Base-by-base conservation (phyloP, 495 filamentous ascomycete genomes). In the Penicillium verhagenii region DNA sequence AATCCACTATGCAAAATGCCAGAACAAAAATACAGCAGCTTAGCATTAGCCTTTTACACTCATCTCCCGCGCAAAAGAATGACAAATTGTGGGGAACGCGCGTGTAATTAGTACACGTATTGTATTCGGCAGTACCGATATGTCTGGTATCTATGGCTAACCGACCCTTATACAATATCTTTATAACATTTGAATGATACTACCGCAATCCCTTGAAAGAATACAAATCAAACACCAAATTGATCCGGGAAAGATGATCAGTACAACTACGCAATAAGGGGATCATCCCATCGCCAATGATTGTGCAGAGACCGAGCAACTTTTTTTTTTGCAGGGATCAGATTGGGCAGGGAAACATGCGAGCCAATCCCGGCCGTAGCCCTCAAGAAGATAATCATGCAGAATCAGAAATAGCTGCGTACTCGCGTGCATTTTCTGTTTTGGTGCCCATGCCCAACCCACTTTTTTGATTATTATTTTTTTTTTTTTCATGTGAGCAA, bases 341-440 rank as follows among this genome's bases (percentile, higher is more conserved):
- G 26, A 45, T 54, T 54, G 52, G 52, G 52, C 40, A 53, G 28
- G 26, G 29, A 31, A 26, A 21, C 42, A 26, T 53, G 40, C 20
- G 28, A 53, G 40, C 52, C 52, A 54, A 54, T 54, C 52, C 54
- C 23, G 13, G 6, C 10, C 37, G 7, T 35, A n/a, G 45, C 16
- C 39, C 38, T 20, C 1, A 16, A 47, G 3, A 38, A 23, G 38
- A 56, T 50, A 53, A 47, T 56, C 54, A 51, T 56, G 47, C 54
- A 56, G 48, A 52, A 57, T 47, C 47, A 52, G 19, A 39, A 39
- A 28, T 50, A 18, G 20, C 42, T 25, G 23, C 23, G 14, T 16
- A 26, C 35, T 62, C 59, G 55, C 51, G 47, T 59, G 43, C 43
- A 53, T 55, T 55, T 50, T 53, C 58, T 61, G 33, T 57, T 57